A percentile compares a stretch with the other conserved stretches of the same genome.
Evolutionary conservation across 306 rosid genomes (phyloP).

Genomic region (Rosa chinensis): DNA sequence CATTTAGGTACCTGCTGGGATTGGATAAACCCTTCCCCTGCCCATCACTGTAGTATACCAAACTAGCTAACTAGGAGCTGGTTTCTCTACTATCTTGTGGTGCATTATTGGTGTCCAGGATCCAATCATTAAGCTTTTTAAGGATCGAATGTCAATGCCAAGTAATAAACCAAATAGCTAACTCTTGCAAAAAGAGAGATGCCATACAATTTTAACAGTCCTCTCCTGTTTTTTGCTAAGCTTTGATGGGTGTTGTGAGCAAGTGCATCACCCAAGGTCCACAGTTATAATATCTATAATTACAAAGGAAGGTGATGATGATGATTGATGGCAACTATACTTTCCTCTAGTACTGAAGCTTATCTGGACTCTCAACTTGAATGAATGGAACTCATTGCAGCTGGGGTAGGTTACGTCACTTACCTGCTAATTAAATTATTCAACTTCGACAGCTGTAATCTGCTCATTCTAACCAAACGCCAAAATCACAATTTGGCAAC

Average conservation of each 20-base stretch:
- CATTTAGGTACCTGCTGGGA: neutral
- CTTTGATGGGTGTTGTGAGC: neutral
- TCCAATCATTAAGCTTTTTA: neutral
- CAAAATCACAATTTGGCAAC: neutral
- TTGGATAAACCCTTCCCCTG: neutral
- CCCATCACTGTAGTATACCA: neutral
- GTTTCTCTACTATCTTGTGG: no score
- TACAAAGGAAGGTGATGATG: neutral
- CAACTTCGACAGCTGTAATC: conserved; percentile 5
- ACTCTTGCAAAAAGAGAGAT: no score
- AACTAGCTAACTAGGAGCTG: neutral
- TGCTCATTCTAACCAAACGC: neutral
- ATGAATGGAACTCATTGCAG: neutral
- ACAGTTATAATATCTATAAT: neutral
- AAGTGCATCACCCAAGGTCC: neutral
- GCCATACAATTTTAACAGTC: neutral
- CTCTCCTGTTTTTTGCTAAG: neutral
- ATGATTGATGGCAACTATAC: neutral
- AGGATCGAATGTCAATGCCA: neutral
- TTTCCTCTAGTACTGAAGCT: neutral
- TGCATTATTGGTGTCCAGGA: neutral
- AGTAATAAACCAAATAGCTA: no score
- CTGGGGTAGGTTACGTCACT: neutral
- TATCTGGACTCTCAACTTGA: neutral
- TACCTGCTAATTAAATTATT: neutral